Evolutionary conservation across 805 yeast genomes (phyloP).

Genomic region (Dipodascopsis tothii): DNA sequence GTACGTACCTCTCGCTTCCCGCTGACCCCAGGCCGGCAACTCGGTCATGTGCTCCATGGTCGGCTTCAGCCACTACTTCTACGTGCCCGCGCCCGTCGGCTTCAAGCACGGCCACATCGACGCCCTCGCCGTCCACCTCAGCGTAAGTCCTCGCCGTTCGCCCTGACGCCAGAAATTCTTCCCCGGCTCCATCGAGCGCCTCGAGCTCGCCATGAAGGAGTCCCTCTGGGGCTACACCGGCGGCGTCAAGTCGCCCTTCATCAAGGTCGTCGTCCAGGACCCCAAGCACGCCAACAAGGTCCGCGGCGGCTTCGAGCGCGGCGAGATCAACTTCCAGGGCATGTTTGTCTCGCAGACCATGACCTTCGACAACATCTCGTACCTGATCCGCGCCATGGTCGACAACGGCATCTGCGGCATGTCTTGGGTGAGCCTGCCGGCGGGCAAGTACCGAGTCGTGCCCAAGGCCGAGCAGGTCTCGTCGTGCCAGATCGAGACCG

Average conservation of each 20-base stretch:
- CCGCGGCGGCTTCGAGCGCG: conserved; percentile 76
- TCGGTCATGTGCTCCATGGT: conserved; percentile 84
- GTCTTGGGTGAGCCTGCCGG: conserved; percentile 94
- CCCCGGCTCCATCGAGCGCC: conserved; percentile 52
- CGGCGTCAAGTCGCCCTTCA: conserved; percentile 66
- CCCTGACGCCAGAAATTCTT: conserved; percentile 4
- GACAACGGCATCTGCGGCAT: conserved; percentile 71
- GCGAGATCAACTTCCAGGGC: conserved; percentile 51
- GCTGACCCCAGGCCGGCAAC: conserved; percentile 50
- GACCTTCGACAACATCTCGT: conserved; percentile 86
- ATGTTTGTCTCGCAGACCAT: conserved; percentile 37
- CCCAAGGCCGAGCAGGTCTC: conserved; percentile 43
- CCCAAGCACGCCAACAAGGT: conserved; percentile 60
- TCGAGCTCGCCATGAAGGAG: conserved; percentile 66
- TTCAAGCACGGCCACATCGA: conserved; percentile 51
- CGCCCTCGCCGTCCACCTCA: conserved; percentile 43
- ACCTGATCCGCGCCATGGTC: conserved; percentile 76
- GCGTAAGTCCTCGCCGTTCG: conserved; percentile 11
- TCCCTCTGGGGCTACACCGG: conserved; percentile 92
- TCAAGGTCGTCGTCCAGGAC: conserved; percentile 62
- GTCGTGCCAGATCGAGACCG: conserved; percentile 78
- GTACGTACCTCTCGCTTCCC: conserved; percentile 10
- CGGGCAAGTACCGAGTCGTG: conserved; percentile 52
- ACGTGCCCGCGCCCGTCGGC: conserved; percentile 82
- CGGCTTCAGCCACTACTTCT: conserved; percentile 83